Evolutionary conservation across 352 stramenopile species (phyloP), one percentile per base, ranked within the genome.

Genomic region (Phytophthora multivora): DNA sequence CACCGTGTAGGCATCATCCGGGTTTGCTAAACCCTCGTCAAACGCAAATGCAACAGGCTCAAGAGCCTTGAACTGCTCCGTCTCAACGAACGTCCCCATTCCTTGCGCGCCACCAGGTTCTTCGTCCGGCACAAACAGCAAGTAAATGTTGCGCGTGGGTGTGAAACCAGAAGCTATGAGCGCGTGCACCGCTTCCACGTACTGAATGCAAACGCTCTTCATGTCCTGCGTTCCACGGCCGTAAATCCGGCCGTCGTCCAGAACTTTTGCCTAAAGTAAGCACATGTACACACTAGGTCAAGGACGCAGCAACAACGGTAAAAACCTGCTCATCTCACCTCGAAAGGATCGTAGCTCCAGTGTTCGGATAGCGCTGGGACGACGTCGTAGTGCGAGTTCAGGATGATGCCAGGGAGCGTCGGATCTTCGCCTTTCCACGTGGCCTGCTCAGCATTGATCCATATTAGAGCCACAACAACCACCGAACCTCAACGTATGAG

Each of bases 361-460:
- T 90, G 71, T 38, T 96, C 80, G 4, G 71, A 18, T 33, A 96
- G 83, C 33, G 82, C 93, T 1, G 96, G 96, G 8, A 99, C 96
- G 5, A 99, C 95, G 70, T 99, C 96, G 67, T 98, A 99, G 68
- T 99, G 96, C 15, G 85, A 97, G 75, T 99, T 99, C 18, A 98
- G 70, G 7, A 99, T 64, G 40, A 99, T 79, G 1, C 86, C 69
- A 3, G 95, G 93, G 39, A 98, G 79, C 39, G 79, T 75, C 19
- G 88, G 58, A 63, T 98, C 79, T 39, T 86, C 69, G 10, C 96
- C 96, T 36, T 75, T 72, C 90, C 95, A 98, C 43, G 85, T 87
- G 1, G 77, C 76, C 80, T 89, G 97, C 79, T 73, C 25, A 40
- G 28, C 28, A 52, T 18, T 91, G 68, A 28, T 91, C 91, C 2